Conservation (phyloP, 1,284 basidiomycete genomes). For the Puccinia triticina region DNA sequence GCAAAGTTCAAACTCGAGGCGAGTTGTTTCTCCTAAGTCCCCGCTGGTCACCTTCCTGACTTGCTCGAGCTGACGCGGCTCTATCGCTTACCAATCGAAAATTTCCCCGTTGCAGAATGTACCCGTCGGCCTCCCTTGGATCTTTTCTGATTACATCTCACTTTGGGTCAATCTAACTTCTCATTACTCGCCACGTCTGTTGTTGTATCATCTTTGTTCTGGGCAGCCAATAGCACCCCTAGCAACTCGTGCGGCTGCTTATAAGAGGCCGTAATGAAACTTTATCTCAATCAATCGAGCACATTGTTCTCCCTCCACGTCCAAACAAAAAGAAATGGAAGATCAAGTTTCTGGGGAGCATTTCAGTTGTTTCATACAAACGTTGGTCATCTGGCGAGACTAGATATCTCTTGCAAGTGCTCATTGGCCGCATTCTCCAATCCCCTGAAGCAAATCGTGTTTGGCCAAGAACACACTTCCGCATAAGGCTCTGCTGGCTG, state of each 20-base stretch:
- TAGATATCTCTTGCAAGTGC: too few relatives aligned
- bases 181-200: constrained; percentile 43
- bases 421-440: too few relatives aligned
- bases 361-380: too few relatives aligned
- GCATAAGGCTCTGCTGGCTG: too few relatives aligned
- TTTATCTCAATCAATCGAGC: too few relatives aligned
- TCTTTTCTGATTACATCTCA: constrained; percentile 50
- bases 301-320: too few relatives aligned
- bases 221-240: constrained; percentile 49
- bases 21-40: neutral
- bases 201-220: constrained; percentile 36
- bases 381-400: too few relatives aligned
- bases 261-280: constrained; percentile 12
- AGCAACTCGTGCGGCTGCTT: constrained; percentile 24
- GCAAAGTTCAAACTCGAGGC: constrained; percentile 34
- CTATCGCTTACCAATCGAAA: neutral
- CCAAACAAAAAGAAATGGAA: too few relatives aligned
- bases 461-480: too few relatives aligned
- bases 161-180: constrained; percentile 45
- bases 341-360: too few relatives aligned
- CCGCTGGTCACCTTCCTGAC: neutral
- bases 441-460: too few relatives aligned
- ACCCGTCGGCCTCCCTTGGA: constrained; percentile 47
- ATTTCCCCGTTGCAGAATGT: constrained; percentile 23
- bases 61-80: neutral